phyloP scores from a whole-genome alignment of 192 early-diverging fungal species.

The Neocallimastix lanati region DNA sequence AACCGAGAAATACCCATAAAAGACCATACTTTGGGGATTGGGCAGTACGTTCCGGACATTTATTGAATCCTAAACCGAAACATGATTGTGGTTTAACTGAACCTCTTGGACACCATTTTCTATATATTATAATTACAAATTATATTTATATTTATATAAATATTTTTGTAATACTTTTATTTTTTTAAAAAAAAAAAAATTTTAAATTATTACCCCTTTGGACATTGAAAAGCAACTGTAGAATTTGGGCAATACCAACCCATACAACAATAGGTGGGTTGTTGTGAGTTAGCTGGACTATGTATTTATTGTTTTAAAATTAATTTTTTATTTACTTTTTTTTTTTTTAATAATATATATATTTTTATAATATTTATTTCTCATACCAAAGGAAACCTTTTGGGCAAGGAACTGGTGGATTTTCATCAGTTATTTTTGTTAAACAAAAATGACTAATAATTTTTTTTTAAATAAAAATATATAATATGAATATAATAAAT shows the following conservation, averaged over 20 bases:
- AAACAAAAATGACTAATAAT: neutral
- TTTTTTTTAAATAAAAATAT: too few relatives aligned
- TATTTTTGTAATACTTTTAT: too few relatives aligned
- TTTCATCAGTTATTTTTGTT: neutral
- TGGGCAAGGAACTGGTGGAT: neutral
- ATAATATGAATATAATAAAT: too few relatives aligned
- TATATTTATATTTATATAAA: neutral
- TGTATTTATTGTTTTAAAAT: too few relatives aligned
- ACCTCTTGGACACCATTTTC: neutral
- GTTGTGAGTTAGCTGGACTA: constrained; percentile 21
- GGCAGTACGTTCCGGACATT: neutral
- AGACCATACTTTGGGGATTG: neutral
- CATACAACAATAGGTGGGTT: constrained; percentile 38
- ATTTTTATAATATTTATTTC: neutral
- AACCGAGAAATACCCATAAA: neutral
- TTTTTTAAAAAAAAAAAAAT: too few relatives aligned
- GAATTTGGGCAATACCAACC: constrained; percentile 31
- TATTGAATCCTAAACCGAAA: neutral
- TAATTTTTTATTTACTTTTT: too few relatives aligned
- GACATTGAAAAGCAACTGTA: neutral
- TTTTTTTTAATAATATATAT: neutral
- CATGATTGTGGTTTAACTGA: neutral
- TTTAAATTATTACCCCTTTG: too few relatives aligned
- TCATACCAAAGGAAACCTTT: neutral
- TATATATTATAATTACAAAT: neutral